phyloP scores from a whole-genome alignment of 2,329 filamentous ascomycete genomes.

The Penicillium hesseltinei region DNA sequence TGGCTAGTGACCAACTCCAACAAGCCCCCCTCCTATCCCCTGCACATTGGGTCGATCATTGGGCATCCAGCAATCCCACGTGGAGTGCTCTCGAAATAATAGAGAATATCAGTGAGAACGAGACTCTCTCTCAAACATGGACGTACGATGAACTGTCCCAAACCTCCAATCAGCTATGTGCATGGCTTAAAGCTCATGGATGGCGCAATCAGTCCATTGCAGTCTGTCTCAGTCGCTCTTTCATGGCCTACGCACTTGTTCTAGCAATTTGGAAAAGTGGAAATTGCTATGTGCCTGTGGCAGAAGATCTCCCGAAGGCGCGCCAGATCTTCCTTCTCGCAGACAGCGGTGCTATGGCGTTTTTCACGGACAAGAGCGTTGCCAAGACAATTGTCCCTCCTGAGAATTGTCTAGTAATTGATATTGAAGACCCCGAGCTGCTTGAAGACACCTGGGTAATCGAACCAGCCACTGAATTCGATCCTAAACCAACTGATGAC shows the following conservation, averaged over 20 bases:
- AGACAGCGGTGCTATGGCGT: constrained; percentile 2
- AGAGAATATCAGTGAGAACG: background rate
- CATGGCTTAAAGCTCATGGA: background rate
- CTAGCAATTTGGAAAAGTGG: constrained; percentile 14
- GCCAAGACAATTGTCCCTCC: background rate
- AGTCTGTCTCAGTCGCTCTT: constrained; percentile 5
- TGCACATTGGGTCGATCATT: constrained; percentile 5
- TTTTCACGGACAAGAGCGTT: constrained; percentile 2
- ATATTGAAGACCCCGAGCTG: background rate
- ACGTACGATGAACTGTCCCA: constrained; percentile 1
- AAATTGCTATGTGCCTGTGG: constrained; percentile 14
- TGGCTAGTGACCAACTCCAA: background rate
- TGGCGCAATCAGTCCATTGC: constrained; percentile 2
- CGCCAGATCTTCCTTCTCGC: constrained; percentile 5
- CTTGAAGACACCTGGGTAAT: background rate
- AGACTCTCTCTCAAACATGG: background rate
- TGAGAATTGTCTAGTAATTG: constrained; percentile 1
- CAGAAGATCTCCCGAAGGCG: constrained; percentile 12
- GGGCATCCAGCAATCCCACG: background rate
- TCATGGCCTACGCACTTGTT: constrained; percentile 10
- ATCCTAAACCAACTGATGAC: background rate
- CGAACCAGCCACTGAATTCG: background rate
- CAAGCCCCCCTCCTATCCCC: background rate
- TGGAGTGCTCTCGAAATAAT: constrained; percentile 5
- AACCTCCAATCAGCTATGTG: background rate